Percentiles rank a stretch among this genome's conserved stretches.
These are phyloP conservation scores for Pontederia crassipes DNA, from an alignment of 176 grass and related monocot species.

Conservation along the genomic window DNA sequence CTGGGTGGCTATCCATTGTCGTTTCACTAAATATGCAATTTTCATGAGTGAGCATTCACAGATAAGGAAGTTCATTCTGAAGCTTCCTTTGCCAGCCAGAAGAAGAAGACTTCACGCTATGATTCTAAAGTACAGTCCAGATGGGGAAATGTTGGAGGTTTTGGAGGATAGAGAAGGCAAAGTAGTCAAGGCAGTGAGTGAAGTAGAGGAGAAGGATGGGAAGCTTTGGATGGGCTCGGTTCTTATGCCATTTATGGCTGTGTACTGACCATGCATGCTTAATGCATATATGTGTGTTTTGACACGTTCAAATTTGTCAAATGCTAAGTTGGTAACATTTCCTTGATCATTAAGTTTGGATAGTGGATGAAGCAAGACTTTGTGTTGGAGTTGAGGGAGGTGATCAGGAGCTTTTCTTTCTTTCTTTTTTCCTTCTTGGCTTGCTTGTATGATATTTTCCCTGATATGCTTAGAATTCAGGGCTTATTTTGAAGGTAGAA, in stretches of 20 bases:
- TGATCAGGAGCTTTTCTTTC: too few relatives aligned
- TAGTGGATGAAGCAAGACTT: too few relatives aligned
- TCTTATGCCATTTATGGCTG: constrained; percentile 85
- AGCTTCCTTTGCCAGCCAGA: constrained; percentile 63
- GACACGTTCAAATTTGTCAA: too few relatives aligned
- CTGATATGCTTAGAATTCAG: too few relatives aligned
- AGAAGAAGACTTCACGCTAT: constrained; percentile 54
- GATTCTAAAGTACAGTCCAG: constrained; percentile 69
- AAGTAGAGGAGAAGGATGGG: constrained; percentile 90
- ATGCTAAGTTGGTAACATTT: too few relatives aligned
- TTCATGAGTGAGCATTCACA: constrained; percentile 27
- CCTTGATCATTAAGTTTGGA: too few relatives aligned
- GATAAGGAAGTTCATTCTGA: constrained; percentile 66
- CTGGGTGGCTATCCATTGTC: constrained; percentile 82
- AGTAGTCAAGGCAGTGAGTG: constrained; percentile 73
- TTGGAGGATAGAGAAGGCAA: constrained; percentile 75
- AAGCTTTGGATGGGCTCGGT: constrained; percentile 95
- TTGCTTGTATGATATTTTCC: too few relatives aligned
- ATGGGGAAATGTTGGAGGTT: constrained; percentile 55
- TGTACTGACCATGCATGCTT: constrained; percentile 27
- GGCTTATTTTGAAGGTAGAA: too few relatives aligned
- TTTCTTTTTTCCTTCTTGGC: too few relatives aligned
- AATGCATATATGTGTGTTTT: background rate
- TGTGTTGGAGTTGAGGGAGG: too few relatives aligned
- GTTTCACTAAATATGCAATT: constrained; percentile 35